Percentiles rank a stretch among this genome's conserved stretches.
phyloP scores from a whole-genome alignment of 2,329 filamentous ascomycete species.

The Anthostomella pinea region DNA sequence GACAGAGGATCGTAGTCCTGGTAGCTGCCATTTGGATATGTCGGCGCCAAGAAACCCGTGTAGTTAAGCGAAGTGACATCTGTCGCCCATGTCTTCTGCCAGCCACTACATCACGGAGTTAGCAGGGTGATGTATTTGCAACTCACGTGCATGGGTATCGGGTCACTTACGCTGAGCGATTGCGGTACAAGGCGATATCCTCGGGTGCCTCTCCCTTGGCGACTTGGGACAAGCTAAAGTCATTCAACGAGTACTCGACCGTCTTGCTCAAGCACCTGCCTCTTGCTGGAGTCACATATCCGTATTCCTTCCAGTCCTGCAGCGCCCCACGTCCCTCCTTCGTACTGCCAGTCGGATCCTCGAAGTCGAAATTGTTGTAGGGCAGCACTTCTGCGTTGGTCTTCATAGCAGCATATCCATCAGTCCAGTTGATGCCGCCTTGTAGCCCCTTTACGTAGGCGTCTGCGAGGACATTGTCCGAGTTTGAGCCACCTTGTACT shows the following conservation, averaged over 20 bases:
- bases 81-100: conserved; percentile 59
- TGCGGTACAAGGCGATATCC: conserved; percentile 50
- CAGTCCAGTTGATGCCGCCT: conserved; percentile 49
- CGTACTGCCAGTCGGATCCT: conserved; percentile 51
- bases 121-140: no score
- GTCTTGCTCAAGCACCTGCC: conserved; percentile 54
- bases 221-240: conserved; percentile 55
- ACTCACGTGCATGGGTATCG: no score
- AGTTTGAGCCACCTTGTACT: conserved; percentile 57
- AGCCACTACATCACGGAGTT: no score
- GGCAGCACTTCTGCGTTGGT: conserved; percentile 55
- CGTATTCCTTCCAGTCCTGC: conserved; percentile 55
- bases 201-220: conserved; percentile 49
- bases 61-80: conserved; percentile 45
- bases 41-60: conserved; percentile 56
- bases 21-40: conserved; percentile 43
- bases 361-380: conserved; percentile 46
- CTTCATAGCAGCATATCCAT: conserved; percentile 51
- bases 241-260: conserved; percentile 57
- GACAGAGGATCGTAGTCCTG: conserved; percentile 45
- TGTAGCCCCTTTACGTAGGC: conserved; percentile 54
- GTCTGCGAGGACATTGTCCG: conserved; percentile 59
- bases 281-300: conserved; percentile 52
- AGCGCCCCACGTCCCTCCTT: conserved; percentile 57
- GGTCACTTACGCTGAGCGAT: conserved; percentile 41